Conservation (phyloP, 192 early-diverging fungal species). For the Gryganskiella cystojenkinii region DNA sequence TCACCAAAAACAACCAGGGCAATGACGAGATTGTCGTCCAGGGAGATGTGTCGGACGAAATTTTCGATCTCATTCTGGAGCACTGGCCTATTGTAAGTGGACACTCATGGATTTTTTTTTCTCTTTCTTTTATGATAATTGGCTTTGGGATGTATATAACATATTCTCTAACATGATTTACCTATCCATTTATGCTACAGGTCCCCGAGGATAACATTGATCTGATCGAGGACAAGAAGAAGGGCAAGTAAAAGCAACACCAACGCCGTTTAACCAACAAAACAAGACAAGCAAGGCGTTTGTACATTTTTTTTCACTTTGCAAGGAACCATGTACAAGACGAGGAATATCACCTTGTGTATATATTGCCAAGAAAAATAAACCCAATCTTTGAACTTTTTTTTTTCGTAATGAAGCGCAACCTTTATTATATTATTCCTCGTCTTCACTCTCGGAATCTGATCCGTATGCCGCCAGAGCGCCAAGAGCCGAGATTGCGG, state of each 20-base stretch:
- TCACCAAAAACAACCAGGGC: conserved; percentile 92
- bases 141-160: background rate
- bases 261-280: too few species aligned
- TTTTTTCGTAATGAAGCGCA: background rate
- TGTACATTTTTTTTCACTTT: background rate
- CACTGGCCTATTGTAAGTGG: conserved; percentile 74
- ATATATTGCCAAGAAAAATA: too few species aligned
- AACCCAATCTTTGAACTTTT: too few species aligned
- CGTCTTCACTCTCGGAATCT: conserved; percentile 53
- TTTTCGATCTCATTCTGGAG: conserved; percentile 83
- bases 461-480: conserved; percentile 59
- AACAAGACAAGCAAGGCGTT: too few species aligned
- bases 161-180: background rate
- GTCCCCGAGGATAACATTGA: conserved; percentile 84
- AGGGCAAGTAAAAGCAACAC: conserved; percentile 69
- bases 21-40: conserved; percentile 97
- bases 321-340: too few species aligned
- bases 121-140: background rate
- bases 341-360: too few species aligned
- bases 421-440: conserved; percentile 24
- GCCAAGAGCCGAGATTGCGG: conserved; percentile 25
- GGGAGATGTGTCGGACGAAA: conserved; percentile 93
- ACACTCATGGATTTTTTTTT: background rate
- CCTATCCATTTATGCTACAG: conserved; percentile 29
- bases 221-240: conserved; percentile 80